Conservation (phyloP, 441 rosid species). For the Omphalea diandra region DNA sequence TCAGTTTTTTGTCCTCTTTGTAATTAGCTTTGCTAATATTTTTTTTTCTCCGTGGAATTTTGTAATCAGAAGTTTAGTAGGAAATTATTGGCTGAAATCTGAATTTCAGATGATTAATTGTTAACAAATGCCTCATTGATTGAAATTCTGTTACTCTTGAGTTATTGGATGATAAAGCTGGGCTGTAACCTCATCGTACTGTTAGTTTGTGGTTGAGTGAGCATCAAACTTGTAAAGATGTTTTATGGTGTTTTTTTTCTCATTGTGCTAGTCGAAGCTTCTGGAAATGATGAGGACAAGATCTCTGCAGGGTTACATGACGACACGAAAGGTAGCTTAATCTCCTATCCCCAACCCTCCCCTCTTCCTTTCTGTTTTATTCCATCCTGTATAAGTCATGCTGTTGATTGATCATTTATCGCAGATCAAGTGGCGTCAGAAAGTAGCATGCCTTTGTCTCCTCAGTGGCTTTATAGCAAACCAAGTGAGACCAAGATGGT, state of each 20-base stretch:
- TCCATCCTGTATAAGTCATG: background rate
- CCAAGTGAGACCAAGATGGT: slow-evolving; percentile 69
- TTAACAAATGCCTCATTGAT: background rate
- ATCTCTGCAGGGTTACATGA: slow-evolving; percentile 32
- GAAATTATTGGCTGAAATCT: background rate
- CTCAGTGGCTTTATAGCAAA: slow-evolving; percentile 90
- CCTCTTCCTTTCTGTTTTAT: no score
- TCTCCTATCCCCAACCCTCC: no score
- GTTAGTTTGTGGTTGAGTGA: background rate
- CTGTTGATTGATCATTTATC: slow-evolving; percentile 15
- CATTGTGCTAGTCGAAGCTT: slow-evolving; percentile 36
- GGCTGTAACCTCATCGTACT: background rate
- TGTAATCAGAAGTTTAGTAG: no score
- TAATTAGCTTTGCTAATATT: no score
- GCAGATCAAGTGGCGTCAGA: slow-evolving; percentile 67
- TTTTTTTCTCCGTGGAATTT: no score
- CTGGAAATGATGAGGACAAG: slow-evolving; percentile 45
- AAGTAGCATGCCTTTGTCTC: slow-evolving; percentile 86
- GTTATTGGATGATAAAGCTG: background rate
- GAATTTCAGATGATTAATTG: background rate
- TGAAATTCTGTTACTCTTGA: background rate
- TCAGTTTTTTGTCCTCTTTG: no score
- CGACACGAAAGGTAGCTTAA: slow-evolving; percentile 47
- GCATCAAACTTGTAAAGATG: background rate
- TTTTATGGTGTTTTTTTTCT: slow-evolving; percentile 10